Base-by-base conservation (phyloP, 805 yeast species). In the Metschnikowia kunwiensis region DNA sequence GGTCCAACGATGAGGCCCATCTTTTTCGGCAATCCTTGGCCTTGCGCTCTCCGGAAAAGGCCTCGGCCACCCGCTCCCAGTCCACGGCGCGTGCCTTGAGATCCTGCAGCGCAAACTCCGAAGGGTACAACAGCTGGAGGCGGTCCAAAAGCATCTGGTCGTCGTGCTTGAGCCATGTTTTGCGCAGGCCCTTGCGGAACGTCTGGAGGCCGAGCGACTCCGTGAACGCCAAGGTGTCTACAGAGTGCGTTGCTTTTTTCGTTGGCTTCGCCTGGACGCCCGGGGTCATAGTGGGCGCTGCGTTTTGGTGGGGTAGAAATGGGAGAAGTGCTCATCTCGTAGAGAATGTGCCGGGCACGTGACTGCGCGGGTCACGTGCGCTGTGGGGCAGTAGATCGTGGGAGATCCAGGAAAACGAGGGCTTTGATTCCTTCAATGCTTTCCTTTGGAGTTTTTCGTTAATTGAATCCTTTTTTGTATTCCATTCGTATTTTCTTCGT, bases 1-100 rank as follows among this genome's bases (percentile, higher is more conserved):
- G 97, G 57, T 87, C 93, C 26, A 89, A 61, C 1, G 95, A 86
- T 44, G 82, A 82, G 12, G 77, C 66, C 97, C 97, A 89, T 40
- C 97, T 64, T 57, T 87, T 88, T 23, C 87, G 73, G 54, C 95
- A 84, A 55, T 87, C 95, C 50, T 84, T 86, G 9, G 86, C 72
- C 49, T 83, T 80, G 35, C 96, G 57, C 7, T 27, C 25, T 23
- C 66, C 51, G 44, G 69, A 61, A 63, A 72, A 53, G 42, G 63
- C 47, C 45, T 66, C 46, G 10, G 80, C 74, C 26, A 80, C 69
- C 35, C 45, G 42, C 21, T 80, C 85, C 94, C 94, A 84, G 35
- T 78, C 70, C 7, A 82, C 69, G 0, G 44, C 39, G 19, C 74
- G 77, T 0, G 61, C 47, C 26, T 61, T 58, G 5, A 69, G 48